Conservation (phyloP, 108 stramenopile species). For the Cyclotella choctawhatcheeana region DNA sequence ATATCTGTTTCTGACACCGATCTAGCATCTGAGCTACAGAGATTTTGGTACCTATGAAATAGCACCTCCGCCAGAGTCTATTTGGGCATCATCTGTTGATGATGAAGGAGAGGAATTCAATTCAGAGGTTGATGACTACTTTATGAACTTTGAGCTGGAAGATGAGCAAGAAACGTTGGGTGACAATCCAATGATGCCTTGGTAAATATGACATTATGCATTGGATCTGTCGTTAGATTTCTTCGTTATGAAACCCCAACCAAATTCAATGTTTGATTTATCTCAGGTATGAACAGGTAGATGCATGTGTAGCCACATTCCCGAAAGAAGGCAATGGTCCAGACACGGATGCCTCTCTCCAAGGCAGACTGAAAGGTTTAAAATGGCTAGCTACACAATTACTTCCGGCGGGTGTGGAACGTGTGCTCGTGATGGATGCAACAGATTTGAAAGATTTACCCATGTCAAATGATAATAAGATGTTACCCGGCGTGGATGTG, state of each 20-base stretch:
- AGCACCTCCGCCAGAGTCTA: constrained; percentile 80
- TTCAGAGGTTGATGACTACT: constrained; percentile 52
- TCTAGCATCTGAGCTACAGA: constrained; percentile 67
- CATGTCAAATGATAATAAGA: constrained; percentile 65
- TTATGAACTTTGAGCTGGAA: constrained; percentile 67
- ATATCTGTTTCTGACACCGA: too few relatives aligned
- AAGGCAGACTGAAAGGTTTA: constrained; percentile 73
- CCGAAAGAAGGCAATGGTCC: constrained; percentile 74
- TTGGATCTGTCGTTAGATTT: not conserved
- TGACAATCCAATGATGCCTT: constrained; percentile 82
- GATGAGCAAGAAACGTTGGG: constrained; percentile 50
- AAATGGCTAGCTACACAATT: constrained; percentile 80
- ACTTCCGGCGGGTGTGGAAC: constrained; percentile 78
- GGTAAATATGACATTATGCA: constrained; percentile 46
- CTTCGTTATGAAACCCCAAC: not conserved
- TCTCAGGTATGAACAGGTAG: constrained; percentile 76
- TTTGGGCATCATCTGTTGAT: constrained; percentile 58
- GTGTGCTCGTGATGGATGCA: constrained; percentile 88
- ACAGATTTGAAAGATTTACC: constrained; percentile 84
- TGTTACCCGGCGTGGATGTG: constrained; percentile 71
- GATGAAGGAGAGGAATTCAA: constrained; percentile 41
- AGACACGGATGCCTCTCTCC: constrained; percentile 57
- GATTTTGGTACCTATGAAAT: constrained; percentile 86
- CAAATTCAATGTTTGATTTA: not conserved
- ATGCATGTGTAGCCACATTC: constrained; percentile 82